A percentile compares a stretch with the other conserved stretches of the same genome.
Conservation (phyloP, 345 rosid genomes). For the Ceriops zippeliana region DNA sequence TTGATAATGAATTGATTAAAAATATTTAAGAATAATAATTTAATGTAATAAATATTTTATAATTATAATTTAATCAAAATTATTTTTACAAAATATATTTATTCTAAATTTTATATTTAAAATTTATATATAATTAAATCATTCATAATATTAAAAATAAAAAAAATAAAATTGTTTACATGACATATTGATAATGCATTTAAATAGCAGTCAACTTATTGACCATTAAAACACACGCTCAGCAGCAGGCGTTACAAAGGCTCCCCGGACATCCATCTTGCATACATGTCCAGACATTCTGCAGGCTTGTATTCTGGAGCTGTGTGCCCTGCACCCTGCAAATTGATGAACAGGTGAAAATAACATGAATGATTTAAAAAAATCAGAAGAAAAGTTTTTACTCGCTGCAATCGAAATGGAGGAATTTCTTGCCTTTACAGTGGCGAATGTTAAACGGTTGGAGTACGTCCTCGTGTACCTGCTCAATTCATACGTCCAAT, state of each 20-base stretch:
- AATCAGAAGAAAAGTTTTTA: background rate
- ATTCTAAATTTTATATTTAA: too few relatives aligned
- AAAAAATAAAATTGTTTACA: too few relatives aligned
- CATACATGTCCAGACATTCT: background rate
- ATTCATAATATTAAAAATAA: too few relatives aligned
- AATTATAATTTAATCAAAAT: too few relatives aligned
- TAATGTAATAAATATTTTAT: too few relatives aligned
- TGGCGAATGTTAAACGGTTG: slow-evolving; percentile 62
- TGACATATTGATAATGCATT: too few relatives aligned
- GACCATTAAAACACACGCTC: too few relatives aligned
- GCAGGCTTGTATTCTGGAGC: background rate
- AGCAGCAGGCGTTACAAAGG: background rate
- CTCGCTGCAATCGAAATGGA: background rate
- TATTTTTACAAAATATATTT: too few relatives aligned
- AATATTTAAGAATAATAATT: too few relatives aligned
- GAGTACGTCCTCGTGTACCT: slow-evolving; percentile 59
- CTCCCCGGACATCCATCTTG: background rate
- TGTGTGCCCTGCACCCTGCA: background rate
- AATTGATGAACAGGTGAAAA: background rate
- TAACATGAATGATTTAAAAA: background rate
- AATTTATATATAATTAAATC: too few relatives aligned
- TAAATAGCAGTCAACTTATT: too few relatives aligned
- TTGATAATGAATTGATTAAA: too few relatives aligned
- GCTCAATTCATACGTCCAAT: slow-evolving; percentile 4
- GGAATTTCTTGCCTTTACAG: slow-evolving; percentile 43